A percentile compares a stretch with the other conserved stretches of the same genome.
phyloP scores from a whole-genome alignment of 495 filamentous ascomycete species.

The Neurospora discreta region DNA sequence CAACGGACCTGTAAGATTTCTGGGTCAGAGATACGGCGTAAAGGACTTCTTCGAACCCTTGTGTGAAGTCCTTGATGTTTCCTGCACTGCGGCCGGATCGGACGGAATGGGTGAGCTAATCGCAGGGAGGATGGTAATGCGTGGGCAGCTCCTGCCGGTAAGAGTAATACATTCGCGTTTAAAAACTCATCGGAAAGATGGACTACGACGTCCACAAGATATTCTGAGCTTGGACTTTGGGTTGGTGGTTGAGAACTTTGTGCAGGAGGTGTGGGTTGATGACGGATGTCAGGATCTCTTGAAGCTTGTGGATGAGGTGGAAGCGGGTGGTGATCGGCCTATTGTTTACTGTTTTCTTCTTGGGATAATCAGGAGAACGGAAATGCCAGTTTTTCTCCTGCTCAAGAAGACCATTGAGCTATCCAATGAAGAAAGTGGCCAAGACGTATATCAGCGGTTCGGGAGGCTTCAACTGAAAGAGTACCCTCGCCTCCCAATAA shows the following conservation, averaged over 20 bases:
- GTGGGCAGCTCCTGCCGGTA: not conserved
- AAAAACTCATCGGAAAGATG: not conserved
- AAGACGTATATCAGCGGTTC: not conserved
- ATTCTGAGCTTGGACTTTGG: not conserved
- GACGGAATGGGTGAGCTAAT: conserved; percentile 9
- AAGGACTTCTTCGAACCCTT: not conserved
- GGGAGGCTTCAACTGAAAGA: not conserved
- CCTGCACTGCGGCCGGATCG: not conserved
- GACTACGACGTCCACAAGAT: not conserved
- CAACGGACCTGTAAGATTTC: conserved; percentile 2
- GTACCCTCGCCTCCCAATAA: not conserved
- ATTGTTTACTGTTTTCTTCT: not conserved
- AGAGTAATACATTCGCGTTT: not conserved
- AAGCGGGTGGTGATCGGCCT: not conserved
- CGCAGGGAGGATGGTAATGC: not conserved
- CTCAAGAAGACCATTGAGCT: not conserved
- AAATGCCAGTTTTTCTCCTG: not conserved
- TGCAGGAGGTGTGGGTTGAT: not conserved
- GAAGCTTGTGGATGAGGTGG: not conserved
- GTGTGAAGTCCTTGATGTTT: conserved; percentile 7
- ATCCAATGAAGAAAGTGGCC: not conserved
- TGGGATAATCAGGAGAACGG: not conserved
- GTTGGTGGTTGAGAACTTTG: not conserved
- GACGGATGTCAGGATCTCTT: not conserved
- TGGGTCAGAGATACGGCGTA: not conserved